Base-by-base conservation (phyloP, 306 rosid genomes). In the Sphenostylis stenocarpa region DNA sequence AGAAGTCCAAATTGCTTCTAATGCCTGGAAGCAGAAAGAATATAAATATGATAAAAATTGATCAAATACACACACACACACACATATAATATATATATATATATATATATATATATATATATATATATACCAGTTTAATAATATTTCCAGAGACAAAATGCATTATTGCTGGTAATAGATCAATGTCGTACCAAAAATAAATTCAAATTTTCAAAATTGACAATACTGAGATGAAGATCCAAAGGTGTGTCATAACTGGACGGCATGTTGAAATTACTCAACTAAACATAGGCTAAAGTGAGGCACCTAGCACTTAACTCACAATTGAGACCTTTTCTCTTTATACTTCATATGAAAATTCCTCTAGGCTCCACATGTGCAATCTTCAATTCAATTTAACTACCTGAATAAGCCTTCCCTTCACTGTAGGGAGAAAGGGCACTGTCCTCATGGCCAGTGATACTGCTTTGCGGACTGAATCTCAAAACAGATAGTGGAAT, bases 301-400 rank as follows among this genome's bases (percentile, higher is more conserved):
- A 73, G 57, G 60, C 73, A 20, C 39, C 31, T 26, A 8, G 65
- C 53, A 52, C 20, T 16, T 16, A 73, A 80, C 92, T 85, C 73
- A 88, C 92, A 43, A 57, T 83, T 84, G 81, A 72, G 87, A 66
- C 33, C 70, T 72, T 75, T 85, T 87, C 81, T 84, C 7, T 56
- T 21, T 56, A 24, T 76, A 85, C 78, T 66, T 75, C 75, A 62
- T 29, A 17, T 77, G 72, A 81, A 80, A 43, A 78, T 82, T 69
- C 72, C 80, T 72, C 77, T 61, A 41, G 62, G 77, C 67, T 62
- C 80, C 70, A 80, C 21, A 38, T 56, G 69, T 68, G 82, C 49
- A 48, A 41, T 77, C 58, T 75, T 79, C 74, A 57, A 49, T 49
- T 75, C 87, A 48, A 36, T 85, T 48, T 80, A 87, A 81, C 75